A percentile compares a stretch with the other conserved stretches of the same genome.
phyloP scores from a whole-genome alignment of 1,139 yeast genomes.

The Meyerozyma smithsonii region DNA sequence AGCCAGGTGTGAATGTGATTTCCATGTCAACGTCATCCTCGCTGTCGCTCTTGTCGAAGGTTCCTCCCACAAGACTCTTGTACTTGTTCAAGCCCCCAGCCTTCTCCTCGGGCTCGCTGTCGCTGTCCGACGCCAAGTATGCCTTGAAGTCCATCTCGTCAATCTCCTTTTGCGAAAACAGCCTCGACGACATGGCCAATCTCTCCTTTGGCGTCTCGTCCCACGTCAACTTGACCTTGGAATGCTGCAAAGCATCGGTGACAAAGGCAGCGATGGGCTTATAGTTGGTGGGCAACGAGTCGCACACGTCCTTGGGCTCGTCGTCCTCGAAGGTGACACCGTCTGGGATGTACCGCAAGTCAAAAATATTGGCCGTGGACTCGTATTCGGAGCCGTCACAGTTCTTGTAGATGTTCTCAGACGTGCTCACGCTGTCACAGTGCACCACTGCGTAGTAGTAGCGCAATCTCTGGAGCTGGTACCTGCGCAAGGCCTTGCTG shows the following conservation, averaged over 20 bases:
- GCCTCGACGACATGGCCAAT: constrained; percentile 68
- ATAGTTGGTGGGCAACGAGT: constrained; percentile 68
- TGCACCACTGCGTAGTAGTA: constrained; percentile 91
- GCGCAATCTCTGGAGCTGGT: constrained; percentile 81
- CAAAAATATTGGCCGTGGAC: constrained; percentile 92
- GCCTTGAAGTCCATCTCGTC: constrained; percentile 97
- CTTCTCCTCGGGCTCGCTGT: constrained; percentile 41
- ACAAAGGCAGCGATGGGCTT: constrained; percentile 76
- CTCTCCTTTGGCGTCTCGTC: constrained; percentile 97
- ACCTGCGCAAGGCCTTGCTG: constrained; percentile 61
- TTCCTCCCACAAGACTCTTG: constrained; percentile 53
- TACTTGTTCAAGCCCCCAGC: constrained; percentile 54
- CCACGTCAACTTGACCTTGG: constrained; percentile 93
- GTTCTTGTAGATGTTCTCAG: constrained; percentile 70
- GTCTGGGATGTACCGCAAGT: constrained; percentile 87
- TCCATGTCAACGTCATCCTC: constrained; percentile 87
- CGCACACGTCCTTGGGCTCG: constrained; percentile 68
- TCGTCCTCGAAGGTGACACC: constrained; percentile 79
- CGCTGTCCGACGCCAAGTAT: constrained; percentile 86
- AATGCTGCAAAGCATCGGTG: constrained; percentile 91
- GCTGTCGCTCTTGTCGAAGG: constrained; percentile 35
- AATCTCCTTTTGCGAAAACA: constrained; percentile 83
- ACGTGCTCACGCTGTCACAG: constrained; percentile 72
- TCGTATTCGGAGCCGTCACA: constrained; percentile 97
- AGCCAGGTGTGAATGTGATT: constrained; percentile 90